Conservation (phyloP, 2,329 filamentous ascomycete genomes). For the Claviceps capensis region DNA sequence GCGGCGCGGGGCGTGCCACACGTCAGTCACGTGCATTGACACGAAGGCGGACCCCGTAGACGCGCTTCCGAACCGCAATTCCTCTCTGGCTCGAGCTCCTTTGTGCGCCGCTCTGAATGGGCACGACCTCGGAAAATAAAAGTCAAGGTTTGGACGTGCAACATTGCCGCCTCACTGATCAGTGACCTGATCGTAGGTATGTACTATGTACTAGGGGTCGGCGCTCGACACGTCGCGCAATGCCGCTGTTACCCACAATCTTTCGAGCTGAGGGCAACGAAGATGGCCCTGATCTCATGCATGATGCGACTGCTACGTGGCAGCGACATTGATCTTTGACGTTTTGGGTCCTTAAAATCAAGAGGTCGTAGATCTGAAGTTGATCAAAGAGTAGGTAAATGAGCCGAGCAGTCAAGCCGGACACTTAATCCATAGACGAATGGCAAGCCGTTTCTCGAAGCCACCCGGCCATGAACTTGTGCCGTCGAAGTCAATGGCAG, state of each 20-base stretch:
- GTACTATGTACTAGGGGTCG: no score
- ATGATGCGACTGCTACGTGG: constrained; percentile 35
- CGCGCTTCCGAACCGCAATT: no score
- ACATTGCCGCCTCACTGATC: no score
- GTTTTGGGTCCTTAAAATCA: constrained; percentile 59
- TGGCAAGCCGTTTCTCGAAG: constrained; percentile 68
- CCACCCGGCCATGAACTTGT: constrained; percentile 66
- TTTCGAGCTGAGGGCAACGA: constrained; percentile 20
- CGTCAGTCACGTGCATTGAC: no score
- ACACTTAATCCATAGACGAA: constrained; percentile 55
- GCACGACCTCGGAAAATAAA: no score
- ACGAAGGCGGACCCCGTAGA: no score
- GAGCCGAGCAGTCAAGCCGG: constrained; percentile 50
- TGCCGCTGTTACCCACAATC: constrained; percentile 19
- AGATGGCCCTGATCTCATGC: constrained; percentile 13
- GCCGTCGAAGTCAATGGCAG: constrained; percentile 72
- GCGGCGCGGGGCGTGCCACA: no score
- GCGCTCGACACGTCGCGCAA: constrained; percentile 33
- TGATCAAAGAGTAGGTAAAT: constrained; percentile 59
- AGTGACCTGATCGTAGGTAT: no score
- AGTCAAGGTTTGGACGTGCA: no score
- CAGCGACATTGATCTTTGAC: constrained; percentile 78
- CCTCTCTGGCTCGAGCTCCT: no score
- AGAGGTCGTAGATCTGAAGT: constrained; percentile 78
- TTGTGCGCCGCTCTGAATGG: no score